Base-by-base conservation (phyloP, 2,329 filamentous ascomycete species). In the Tolypocladium album region DNA sequence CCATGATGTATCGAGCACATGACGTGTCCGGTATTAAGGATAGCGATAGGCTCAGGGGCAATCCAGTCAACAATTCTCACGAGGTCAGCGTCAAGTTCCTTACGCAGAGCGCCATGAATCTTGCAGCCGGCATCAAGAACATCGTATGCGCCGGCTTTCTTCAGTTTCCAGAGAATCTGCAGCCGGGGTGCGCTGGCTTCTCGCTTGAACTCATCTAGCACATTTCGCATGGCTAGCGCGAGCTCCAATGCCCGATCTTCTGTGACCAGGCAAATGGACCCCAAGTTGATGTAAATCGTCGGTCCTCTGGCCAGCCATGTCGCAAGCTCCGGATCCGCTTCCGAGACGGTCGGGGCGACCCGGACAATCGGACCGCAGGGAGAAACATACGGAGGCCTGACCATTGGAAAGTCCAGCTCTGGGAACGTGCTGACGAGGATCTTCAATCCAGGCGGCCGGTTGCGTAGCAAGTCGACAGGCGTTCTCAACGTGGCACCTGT, bases 281-380 rank as follows among this genome's bases (percentile, higher is more conserved):
- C 80, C 1, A 82, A 66, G 61, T 79, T 81, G 40, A 82, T 71
- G n/a, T 79, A 72, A 0, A 83, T 66, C 0, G 78, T 81, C 2
- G 77, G 76, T 0, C 69, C 69, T 3, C 67, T 64, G 0, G 65
- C 62, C 4, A 82, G 68, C 80, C 80, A 82, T 1, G 53, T 52
- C 1, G 67, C 65, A 11, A 82, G 67, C n/a, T 74, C 71, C 0
- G 74, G 69, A 39, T 81, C 77, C 0, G 68, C 63, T 2, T 73
- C 67, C 15, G 66, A 55, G 0, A 80, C 69, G 0, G 73, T 60
- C 0, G 64, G 59, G 1, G 70, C 68, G 0, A 68, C 64, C 0
- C 76, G 69, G 4, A 79, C 64, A 13, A 82, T 80, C 0, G 80
- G 80, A 0, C 79, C 79, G 60, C 78, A 80, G 1, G 72, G 65